Evolutionary conservation across 2,329 filamentous ascomycete genomes (phyloP), one percentile per base, ranked within the genome.

Genomic region (Rutstroemia sp.): DNA sequence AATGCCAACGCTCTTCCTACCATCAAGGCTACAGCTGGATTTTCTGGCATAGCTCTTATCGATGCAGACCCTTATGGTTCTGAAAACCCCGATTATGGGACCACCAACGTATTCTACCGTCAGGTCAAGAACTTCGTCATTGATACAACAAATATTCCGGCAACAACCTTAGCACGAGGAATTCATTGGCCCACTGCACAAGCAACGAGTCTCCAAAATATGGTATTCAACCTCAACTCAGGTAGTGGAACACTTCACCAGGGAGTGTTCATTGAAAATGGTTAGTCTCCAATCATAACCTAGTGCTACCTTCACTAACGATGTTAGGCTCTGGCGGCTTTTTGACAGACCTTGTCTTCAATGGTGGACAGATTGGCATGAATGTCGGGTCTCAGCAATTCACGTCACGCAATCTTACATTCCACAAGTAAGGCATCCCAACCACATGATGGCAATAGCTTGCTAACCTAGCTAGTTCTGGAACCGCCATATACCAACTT

Each of bases 21-120:
- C 0, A 76, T 96, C 70, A 89, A 92, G 74, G 86, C 87, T 2
- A 72, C 82, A 1, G 68, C 83, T 44, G 75, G 76, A 64, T 97
- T 97, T 67, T 63, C 76, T 3, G 92, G 92, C 51, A 92, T 96
- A 76, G 91, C 87, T 40, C 81, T 97, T 49, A 87, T 97, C 61
- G 91, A 96, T 69, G 79, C 88, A 2, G 85, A 96, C 67, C 90
- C 90, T 0, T 96, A 96, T 71, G 71, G 80, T 40, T 73, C 75
- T 86, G 85, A 86, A 39, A 73, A 70, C 60, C 88, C 88, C 74
- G 87, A 83, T 81, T 88, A 83, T 73, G 83, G 82, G 65, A 89
- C 89, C 72, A 86, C 89, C 69, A 83, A 81, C 61, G 79, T 84
- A 7, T 88, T 88, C 69, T 83, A 76, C 65, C 75, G 83, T 44